A percentile compares a stretch with the other conserved stretches of the same genome.
phyloP scores from a whole-genome alignment of 768 basidiomycete genomes.

The Lentinus brumalis region DNA sequence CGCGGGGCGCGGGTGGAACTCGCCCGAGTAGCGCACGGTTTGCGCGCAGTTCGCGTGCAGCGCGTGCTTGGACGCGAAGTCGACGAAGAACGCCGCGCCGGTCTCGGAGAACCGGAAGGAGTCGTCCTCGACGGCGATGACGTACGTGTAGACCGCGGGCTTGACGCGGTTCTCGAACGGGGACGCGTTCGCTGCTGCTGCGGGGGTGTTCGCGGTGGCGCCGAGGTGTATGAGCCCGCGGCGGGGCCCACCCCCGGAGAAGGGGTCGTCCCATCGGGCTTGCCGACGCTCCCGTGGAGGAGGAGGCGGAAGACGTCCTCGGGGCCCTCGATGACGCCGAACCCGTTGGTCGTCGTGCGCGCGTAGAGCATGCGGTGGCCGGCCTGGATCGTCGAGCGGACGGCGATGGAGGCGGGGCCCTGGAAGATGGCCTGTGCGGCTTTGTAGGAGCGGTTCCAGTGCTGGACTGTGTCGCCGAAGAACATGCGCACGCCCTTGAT shows the following conservation, averaged over 20 bases:
- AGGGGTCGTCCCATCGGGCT: neutral
- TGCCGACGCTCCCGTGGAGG: slow-evolving; percentile 44
- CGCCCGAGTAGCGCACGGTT: slow-evolving; percentile 71
- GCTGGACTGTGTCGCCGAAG: slow-evolving; percentile 62
- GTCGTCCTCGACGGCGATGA: slow-evolving; percentile 75
- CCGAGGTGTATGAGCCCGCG: neutral
- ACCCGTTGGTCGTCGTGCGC: slow-evolving; percentile 60
- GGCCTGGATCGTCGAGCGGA: slow-evolving; percentile 70
- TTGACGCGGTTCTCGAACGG: slow-evolving; percentile 55
- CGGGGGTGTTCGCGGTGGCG: neutral
- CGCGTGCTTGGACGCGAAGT: slow-evolving; percentile 86
- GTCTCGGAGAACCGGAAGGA: slow-evolving; percentile 85
- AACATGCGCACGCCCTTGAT: slow-evolving; percentile 58
- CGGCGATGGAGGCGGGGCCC: slow-evolving; percentile 60
- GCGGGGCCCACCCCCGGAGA: neutral
- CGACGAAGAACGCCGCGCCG: slow-evolving; percentile 84
- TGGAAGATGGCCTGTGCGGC: slow-evolving; percentile 74
- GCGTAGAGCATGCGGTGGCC: slow-evolving; percentile 78
- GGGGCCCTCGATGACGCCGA: slow-evolving; percentile 56
- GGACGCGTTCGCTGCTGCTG: slow-evolving; percentile 10
- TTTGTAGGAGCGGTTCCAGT: slow-evolving; percentile 67
- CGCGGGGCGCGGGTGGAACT: slow-evolving; percentile 74
- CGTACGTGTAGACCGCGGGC: slow-evolving; percentile 84
- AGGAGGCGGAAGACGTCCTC: slow-evolving; percentile 49
- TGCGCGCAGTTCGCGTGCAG: slow-evolving; percentile 75